Percentiles rank a stretch among this genome's conserved stretches.
phyloP scores from a whole-genome alignment of 495 filamentous ascomycete genomes.

The Penicillium pulvis region DNA sequence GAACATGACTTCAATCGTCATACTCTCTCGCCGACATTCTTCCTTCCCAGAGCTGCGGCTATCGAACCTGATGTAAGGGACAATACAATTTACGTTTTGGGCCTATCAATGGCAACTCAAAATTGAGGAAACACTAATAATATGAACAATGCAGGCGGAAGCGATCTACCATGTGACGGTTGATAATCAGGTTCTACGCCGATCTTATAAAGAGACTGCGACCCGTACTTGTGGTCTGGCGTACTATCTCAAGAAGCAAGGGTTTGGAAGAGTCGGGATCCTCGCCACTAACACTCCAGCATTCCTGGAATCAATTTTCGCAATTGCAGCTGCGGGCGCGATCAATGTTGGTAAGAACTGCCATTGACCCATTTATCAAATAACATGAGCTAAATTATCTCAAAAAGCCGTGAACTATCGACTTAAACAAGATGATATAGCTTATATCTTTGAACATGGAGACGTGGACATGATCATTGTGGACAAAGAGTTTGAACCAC shows the following conservation, averaged over 20 bases:
- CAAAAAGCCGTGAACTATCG: conserved; percentile 78
- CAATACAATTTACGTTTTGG: not conserved
- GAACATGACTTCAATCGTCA: conserved; percentile 68
- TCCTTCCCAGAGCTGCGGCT: conserved; percentile 81
- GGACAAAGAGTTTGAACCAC: conserved; percentile 71
- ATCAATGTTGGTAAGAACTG: conserved; percentile 64
- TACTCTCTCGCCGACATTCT: conserved; percentile 84
- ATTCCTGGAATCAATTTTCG: conserved; percentile 88
- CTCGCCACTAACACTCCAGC: conserved; percentile 91
- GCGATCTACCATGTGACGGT: conserved; percentile 89
- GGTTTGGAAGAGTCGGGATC: conserved; percentile 72
- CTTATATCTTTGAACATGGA: conserved; percentile 84
- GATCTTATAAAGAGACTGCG: conserved; percentile 78
- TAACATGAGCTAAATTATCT: not conserved
- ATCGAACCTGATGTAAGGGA: conserved; percentile 80
- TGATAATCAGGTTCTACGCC: conserved; percentile 69
- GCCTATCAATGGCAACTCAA: not conserved
- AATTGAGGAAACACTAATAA: not conserved
- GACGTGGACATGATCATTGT: conserved; percentile 89
- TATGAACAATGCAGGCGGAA: conserved; percentile 52
- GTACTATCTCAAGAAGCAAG: conserved; percentile 77
- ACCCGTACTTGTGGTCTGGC: conserved; percentile 84
- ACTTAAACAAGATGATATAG: conserved; percentile 82
- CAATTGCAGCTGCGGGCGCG: conserved; percentile 80
- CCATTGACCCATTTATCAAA: not conserved